These are phyloP conservation scores for Trichoderma koningiopsis DNA, from an alignment of 2,329 filamentous ascomycete genomes.

Conservation along the genomic window DNA sequence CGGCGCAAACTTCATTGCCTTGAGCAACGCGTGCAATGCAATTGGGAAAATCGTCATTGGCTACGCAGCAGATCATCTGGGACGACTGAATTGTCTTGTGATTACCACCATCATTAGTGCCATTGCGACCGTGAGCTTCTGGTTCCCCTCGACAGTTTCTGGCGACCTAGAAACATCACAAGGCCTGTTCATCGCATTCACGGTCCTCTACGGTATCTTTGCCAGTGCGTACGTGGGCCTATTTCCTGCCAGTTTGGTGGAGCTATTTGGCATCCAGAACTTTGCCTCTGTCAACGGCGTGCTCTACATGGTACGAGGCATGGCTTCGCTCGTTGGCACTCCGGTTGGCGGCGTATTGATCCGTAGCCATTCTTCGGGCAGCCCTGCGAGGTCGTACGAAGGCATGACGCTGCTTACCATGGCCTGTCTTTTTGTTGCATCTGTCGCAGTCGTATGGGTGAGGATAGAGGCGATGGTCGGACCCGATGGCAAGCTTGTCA, in stretches of 20 bases:
- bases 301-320: conserved; percentile 7
- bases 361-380: conserved; percentile 8
- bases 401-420: conserved; percentile 10
- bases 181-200: conserved; percentile 13
- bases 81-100: conserved; percentile 7
- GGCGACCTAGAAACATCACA: not conserved
- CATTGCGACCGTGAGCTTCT: conserved; percentile 1
- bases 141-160: conserved; percentile 15
- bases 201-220: conserved; percentile 5
- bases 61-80: conserved; percentile 11
- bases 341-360: conserved; percentile 15
- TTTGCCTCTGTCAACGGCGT: conserved; percentile 11
- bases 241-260: conserved; percentile 12
- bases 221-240: conserved; percentile 11
- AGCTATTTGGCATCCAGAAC: conserved; percentile 8
- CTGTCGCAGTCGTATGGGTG: conserved; percentile 9
- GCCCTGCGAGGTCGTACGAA: conserved; percentile 3
- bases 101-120: not conserved
- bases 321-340: conserved; percentile 18
- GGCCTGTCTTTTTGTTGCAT: not conserved
- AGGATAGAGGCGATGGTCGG: conserved; percentile 13
- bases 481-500: conserved; percentile 7
- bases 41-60: conserved; percentile 11
- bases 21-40: conserved; percentile 10
- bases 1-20: conserved; percentile 14